Conservation (phyloP, 805 yeast genomes). For the Cephaloascus fragrans region DNA sequence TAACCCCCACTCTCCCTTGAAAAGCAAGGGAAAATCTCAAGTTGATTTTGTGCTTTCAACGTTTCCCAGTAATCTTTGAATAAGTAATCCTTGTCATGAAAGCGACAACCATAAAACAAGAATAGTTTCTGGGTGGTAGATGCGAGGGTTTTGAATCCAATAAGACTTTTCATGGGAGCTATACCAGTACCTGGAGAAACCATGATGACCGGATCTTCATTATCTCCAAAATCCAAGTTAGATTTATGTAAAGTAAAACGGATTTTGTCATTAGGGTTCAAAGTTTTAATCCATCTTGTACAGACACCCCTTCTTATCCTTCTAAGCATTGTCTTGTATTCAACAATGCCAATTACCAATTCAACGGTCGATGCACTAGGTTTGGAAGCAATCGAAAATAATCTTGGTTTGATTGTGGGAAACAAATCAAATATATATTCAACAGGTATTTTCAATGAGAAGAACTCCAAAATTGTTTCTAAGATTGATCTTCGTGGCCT, state of each 20-base stretch:
- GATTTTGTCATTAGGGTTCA: conserved; percentile 38
- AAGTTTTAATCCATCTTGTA: conserved; percentile 57
- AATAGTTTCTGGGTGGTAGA: conserved; percentile 22
- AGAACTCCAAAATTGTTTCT: conserved; percentile 79
- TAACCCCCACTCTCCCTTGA: conserved; percentile 48
- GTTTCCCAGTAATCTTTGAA: conserved; percentile 47
- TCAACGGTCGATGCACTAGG: conserved; percentile 38
- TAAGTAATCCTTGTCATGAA: conserved; percentile 53
- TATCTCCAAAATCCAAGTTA: conserved; percentile 21
- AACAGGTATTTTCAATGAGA: conserved; percentile 64
- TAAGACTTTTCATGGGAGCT: conserved; percentile 80
- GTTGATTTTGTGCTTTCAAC: conserved; percentile 18
- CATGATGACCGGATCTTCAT: conserved; percentile 49
- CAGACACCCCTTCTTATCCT: conserved; percentile 75
- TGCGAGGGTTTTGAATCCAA: conserved; percentile 26
- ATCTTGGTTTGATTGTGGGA: conserved; percentile 72
- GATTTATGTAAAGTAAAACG: conserved; percentile 42
- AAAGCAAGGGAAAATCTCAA: conserved; percentile 30
- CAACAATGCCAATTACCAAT: conserved; percentile 74
- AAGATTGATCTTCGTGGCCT: conserved; percentile 82
- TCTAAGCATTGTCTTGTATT: conserved; percentile 74
- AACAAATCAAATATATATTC: conserved; percentile 68
- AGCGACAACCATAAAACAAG: conserved; percentile 72
- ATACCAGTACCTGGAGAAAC: conserved; percentile 94
- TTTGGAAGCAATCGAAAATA: conserved; percentile 74